Base-by-base conservation (phyloP, 352 stramenopile genomes). In the Phytophthora syringae region DNA sequence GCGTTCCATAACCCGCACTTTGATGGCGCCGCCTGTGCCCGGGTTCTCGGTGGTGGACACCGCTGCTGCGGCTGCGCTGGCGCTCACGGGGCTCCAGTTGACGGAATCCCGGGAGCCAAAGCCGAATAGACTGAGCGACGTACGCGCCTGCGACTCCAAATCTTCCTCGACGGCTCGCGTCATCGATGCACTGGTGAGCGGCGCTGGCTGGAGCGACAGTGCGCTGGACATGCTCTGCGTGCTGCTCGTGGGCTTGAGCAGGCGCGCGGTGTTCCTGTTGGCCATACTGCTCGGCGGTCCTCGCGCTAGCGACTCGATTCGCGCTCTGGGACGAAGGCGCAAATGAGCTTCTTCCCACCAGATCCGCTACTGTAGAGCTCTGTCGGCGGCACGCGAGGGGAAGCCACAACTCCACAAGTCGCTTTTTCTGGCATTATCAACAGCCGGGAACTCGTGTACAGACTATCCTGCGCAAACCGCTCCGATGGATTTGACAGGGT, bases 41-140 rank as follows among this genome's bases (percentile, higher is more conserved):
- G 54, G 42, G 24, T 27, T 74, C 11, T 77, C 70, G 9, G 51
- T 60, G 1, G 52, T 36, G 9, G 55, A 53, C 22, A 44, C 61
- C 9, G 60, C 71, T 21, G 68, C 60, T 5, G 71, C 67, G 5
- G 55, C 54, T 22, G 47, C 59, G 50, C 67, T 77, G 7, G 74
- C 62, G 18, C 65, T 72, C 25, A 88, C 81, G 22, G 68, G 64
- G 73, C 72, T 88, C 82, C 82, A 91, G 27, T 80, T 88, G 25
- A 89, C 72, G 20, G 80, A 82, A 58, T 85, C 71, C 44, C 63
- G 42, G 9, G 71, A 67, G 32, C 83, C 85, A 52, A 93, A 93
- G 66, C 85, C 76, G 52, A 93, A 93, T 59, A 92, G 85, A 20
- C 65, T 77, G 53, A 93, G 74, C 22, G 78, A 80, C 11, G 83